A percentile compares a stretch with the other conserved stretches of the same genome.
Conservation (phyloP, 1,139 yeast species). For the Geotrichum phurueaensis region DNA sequence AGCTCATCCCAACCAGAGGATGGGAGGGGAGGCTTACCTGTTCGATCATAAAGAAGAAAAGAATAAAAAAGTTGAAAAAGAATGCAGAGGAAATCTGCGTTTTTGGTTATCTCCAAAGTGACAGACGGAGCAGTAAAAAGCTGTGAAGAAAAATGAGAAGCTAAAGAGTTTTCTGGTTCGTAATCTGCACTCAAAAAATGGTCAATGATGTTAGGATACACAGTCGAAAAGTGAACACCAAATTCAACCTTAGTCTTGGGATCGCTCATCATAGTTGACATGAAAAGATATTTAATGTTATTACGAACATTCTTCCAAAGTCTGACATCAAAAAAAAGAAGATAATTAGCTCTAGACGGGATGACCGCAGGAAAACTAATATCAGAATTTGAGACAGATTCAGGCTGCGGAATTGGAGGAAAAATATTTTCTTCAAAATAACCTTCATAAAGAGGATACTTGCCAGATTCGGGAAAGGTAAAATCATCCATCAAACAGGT, state of each 20-base stretch:
- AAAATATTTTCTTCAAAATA: constrained; percentile 34
- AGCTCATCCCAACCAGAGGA: constrained; percentile 40
- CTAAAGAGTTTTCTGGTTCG: constrained; percentile 75
- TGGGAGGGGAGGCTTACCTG: constrained; percentile 42
- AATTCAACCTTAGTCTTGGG: constrained; percentile 52
- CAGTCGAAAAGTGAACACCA: constrained; percentile 74
- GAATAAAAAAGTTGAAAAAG: constrained; percentile 57
- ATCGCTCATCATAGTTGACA: constrained; percentile 64
- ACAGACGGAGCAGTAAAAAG: constrained; percentile 78
- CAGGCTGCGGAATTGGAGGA: constrained; percentile 39
- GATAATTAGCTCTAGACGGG: constrained; percentile 61
- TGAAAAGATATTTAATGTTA: constrained; percentile 59
- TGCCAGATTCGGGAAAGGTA: constrained; percentile 21
- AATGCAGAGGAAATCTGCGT: constrained; percentile 52
- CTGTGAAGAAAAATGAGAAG: constrained; percentile 75
- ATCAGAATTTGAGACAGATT: background rate
- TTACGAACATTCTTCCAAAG: constrained; percentile 64
- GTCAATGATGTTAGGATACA: constrained; percentile 71
- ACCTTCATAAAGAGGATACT: background rate
- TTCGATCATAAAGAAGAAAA: background rate
- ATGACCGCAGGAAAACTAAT: constrained; percentile 11
- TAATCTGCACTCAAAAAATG: constrained; percentile 63
- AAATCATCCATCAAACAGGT: constrained; percentile 27
- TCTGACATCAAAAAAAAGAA: constrained; percentile 62
- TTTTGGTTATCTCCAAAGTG: constrained; percentile 50